Evolutionary conservation across 257 asterid species (phyloP).

Genomic region (Salvia hispanica): DNA sequence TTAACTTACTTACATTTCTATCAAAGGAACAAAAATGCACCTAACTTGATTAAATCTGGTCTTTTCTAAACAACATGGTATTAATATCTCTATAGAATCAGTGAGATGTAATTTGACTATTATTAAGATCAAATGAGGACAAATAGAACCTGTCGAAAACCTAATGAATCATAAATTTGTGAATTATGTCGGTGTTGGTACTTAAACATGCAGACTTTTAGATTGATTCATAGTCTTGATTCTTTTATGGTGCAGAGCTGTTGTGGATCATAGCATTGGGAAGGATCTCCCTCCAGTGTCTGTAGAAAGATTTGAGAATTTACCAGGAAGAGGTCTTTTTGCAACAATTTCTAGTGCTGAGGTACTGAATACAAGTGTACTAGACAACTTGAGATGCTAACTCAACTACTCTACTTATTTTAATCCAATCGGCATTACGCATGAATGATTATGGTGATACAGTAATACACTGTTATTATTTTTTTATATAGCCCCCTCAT

Average conservation of each 20-base stretch:
- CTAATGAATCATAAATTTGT: conserved; percentile 4
- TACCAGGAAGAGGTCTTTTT: conserved; percentile 93
- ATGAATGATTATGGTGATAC: neutral
- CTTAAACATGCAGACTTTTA: conserved; percentile 3
- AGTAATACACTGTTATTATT: neutral
- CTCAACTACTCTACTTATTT: conserved; percentile 7
- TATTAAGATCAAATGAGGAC: conserved; percentile 14
- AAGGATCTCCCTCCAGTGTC: conserved; percentile 91
- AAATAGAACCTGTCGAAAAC: conserved; percentile 1
- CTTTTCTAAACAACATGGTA: neutral
- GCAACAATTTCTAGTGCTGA: conserved; percentile 82
- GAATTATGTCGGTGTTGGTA: conserved; percentile 8
- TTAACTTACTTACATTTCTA: conserved; percentile 19
- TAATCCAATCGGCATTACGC: conserved; percentile 2
- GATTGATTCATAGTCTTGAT: conserved; percentile 25
- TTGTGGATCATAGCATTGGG: conserved; percentile 89
- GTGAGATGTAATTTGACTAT: neutral
- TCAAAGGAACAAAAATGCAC: neutral
- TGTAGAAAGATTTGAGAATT: conserved; percentile 86
- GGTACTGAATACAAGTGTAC: conserved; percentile 50
- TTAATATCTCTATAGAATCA: conserved; percentile 14
- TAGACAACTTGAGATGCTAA: conserved; percentile 5
- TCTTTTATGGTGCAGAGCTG: conserved; percentile 70
- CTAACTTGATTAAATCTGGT: neutral
- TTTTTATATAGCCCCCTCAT: conserved; percentile 3